Conservation (phyloP, 352 stramenopile genomes). For the Elongisporangium undulatum region DNA sequence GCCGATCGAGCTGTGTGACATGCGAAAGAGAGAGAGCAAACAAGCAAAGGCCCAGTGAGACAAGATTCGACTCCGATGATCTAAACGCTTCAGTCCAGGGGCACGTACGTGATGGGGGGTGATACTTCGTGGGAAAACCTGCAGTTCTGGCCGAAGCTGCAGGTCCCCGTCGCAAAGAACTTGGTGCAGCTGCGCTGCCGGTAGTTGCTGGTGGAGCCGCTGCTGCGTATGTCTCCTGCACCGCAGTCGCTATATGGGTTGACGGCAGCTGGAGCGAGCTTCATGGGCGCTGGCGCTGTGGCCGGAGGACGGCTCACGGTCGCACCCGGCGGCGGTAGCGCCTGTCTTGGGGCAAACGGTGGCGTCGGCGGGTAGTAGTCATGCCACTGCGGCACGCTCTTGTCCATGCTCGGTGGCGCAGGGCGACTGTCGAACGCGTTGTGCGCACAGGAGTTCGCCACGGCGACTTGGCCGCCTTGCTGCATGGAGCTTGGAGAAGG, state of each 20-base stretch:
- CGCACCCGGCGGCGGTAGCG: neutral
- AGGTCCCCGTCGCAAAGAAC: conserved; percentile 36
- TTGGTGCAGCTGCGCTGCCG: conserved; percentile 23
- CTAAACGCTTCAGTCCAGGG: neutral
- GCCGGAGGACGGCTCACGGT: neutral
- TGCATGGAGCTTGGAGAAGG: conserved; percentile 17
- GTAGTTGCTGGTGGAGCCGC: neutral
- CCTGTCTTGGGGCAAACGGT: neutral
- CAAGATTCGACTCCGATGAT: too few relatives aligned
- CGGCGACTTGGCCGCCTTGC: conserved; percentile 27
- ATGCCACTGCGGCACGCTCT: conserved; percentile 11
- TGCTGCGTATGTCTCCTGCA: conserved; percentile 9
- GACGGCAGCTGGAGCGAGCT: neutral
- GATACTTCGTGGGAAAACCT: conserved; percentile 48
- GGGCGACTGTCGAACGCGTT: conserved; percentile 14
- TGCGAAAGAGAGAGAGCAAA: neutral
- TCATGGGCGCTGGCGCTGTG: neutral
- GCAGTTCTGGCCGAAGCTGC: conserved; percentile 46
- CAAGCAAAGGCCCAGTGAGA: too few relatives aligned
- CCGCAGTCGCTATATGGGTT: neutral
- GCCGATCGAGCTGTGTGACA: neutral
- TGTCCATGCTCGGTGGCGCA: conserved; percentile 9
- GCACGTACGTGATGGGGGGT: conserved; percentile 1
- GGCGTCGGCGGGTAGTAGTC: conserved; percentile 9
- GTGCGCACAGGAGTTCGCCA: conserved; percentile 24